Evolutionary conservation across 495 filamentous ascomycete species (phyloP), one percentile per base, ranked within the genome.

Genomic region (Hypoxylon lienhwacheense): DNA sequence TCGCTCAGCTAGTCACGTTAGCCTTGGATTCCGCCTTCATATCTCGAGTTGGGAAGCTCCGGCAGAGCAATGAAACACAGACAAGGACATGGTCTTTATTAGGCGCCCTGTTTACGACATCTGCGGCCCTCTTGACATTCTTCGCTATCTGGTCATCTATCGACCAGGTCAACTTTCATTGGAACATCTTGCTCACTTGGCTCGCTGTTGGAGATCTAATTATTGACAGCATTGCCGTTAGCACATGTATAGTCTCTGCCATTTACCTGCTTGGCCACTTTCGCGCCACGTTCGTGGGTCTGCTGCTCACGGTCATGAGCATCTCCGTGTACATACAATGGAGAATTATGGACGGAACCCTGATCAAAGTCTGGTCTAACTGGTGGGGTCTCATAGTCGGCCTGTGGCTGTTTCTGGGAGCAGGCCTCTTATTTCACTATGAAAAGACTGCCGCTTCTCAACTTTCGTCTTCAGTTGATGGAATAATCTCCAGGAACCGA

Each of bases 261-360:
- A 16, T 64, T 10, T 55, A 47, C 47, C 49, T 66, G 14, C 61
- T 64, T 26, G 56, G 53, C n/a, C 28, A 41, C 24, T 55, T 66
- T 14, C 56, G 58, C 11, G 28, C 42, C 21, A 52, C 44, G 7
- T 12, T 61, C 1, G 50, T 64, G n/a, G 46, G 44, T 16, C 21
- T 64, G n/a, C n/a, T 61, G 4, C 42, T 56, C 25, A 55, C 64
- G 4, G 36, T 14, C 3, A 40, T 51, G 2, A 41, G 53, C 8
- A 48, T 64, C 4, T 56, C 52, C 16, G 56, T 64, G 11, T 57
- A 64, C 32, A 6, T 66, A n/a, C 50, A 64, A 28, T 61, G 44
- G 34, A 59, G 51, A 20, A 55, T 60, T 4, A 43, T 53, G 40
- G 64, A 59, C n/a, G 53, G 64, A 12, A 59, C 50, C 2, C 35